phyloP scores from a whole-genome alignment of 1,139 yeast species.

The Debaryomycetaceae sp. region DNA sequence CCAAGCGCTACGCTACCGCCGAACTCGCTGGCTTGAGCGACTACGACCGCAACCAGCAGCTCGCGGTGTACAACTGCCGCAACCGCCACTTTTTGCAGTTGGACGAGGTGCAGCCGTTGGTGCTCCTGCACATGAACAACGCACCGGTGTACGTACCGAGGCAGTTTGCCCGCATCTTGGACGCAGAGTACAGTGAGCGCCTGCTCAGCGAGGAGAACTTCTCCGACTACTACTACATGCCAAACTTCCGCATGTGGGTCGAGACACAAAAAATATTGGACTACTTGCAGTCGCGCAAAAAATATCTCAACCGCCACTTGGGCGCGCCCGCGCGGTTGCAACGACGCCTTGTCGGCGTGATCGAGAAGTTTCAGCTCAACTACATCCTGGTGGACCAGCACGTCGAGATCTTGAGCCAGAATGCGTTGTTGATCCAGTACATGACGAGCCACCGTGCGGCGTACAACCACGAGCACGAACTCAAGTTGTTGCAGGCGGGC shows the following conservation, averaged over 20 bases:
- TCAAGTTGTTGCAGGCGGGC: constrained; percentile 4
- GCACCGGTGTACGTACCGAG: constrained; percentile 31
- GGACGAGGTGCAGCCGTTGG: constrained; percentile 30
- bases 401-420: constrained; percentile 23
- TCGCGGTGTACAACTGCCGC: constrained; percentile 37
- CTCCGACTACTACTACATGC: constrained; percentile 25
- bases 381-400: constrained; percentile 23
- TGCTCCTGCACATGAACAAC: constrained; percentile 28
- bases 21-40: constrained; percentile 16
- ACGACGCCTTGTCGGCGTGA: constrained; percentile 16
- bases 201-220: constrained; percentile 23
- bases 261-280: constrained; percentile 20
- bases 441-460: constrained; percentile 12
- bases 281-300: constrained; percentile 21
- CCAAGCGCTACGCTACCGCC: constrained; percentile 24
- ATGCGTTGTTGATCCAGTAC: constrained; percentile 10
- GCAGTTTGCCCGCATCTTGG: constrained; percentile 23
- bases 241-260: constrained; percentile 33
- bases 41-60: too few relatives aligned
- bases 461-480: constrained; percentile 13
- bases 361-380: constrained; percentile 20
- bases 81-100: constrained; percentile 36
- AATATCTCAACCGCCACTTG: constrained; percentile 18
- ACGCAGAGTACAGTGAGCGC: constrained; percentile 25
- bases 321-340: constrained; percentile 1